Evolutionary conservation across 2,329 filamentous ascomycete genomes (phyloP), one percentile per base, ranked within the genome.

Genomic region (Alternaria solani): DNA sequence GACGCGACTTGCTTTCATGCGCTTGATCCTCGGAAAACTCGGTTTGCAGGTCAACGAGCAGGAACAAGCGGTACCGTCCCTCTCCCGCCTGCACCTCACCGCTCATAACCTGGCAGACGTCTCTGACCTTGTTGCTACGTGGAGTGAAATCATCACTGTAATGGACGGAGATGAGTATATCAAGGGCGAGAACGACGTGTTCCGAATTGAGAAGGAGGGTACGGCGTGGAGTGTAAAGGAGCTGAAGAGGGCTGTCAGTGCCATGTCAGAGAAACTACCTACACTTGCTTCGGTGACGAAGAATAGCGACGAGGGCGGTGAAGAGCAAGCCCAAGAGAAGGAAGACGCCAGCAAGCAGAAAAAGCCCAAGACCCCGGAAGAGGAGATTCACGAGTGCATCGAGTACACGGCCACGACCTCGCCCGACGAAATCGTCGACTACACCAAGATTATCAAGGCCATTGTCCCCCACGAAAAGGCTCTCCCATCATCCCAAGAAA

Each of bases 61-160:
- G 49, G 85, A 86, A 68, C 84, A 88, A 68, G 84, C 86, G 68
- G 86, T 93, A 76, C 93, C 93, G 12, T 90, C 91, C 59, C 87
- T 97, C 38, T 96, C 94, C 63, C 87, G 85, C 67, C 83, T 97
- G 49, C 92, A 97, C 80, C 83, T 98, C 53, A 94, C 93, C 42
- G 89, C 91, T 60, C 78, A 88, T 51, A 81, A 88, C 65, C 83
- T 87, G 48, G 80, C 82, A 68, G 87, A 90, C 41, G 87, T 93
- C n/a, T 82, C 86, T 43, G 86, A 91, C 67, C 81, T 95, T 28
- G 79, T 96, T 25, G 81, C 85, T 54, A 85, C 85, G 2, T 88
- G 88, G 84, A 83, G 87, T 61, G 88, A 92, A 41, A 86, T 91
- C 61, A 87, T 93, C 65, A 77, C 81, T 73, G 86, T 86, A 56